phyloP scores from a whole-genome alignment of 176 grass and related monocot species.

The Thinopyrum elongatum region DNA sequence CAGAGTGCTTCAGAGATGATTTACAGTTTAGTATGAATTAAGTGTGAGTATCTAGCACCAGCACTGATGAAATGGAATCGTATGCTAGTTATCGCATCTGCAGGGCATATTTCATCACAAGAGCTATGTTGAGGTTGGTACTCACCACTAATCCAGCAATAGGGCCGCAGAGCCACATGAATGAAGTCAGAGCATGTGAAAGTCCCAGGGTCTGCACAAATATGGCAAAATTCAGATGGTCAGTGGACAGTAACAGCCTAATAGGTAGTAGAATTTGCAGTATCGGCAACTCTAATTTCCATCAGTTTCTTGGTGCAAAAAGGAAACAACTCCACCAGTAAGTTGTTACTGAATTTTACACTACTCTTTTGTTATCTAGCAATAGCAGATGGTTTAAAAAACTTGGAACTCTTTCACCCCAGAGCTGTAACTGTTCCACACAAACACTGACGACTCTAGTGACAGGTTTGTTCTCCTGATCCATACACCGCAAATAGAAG shows the following conservation, averaged over 20 bases:
- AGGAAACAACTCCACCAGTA: not conserved
- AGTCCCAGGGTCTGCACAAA: slow-evolving; percentile 74
- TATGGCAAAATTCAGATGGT: slow-evolving; percentile 24
- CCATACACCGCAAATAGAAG: not conserved
- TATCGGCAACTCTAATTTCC: not conserved
- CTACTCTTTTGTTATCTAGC: not conserved
- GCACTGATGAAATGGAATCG: too few relatives aligned
- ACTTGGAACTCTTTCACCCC: not conserved
- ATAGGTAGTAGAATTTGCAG: not conserved
- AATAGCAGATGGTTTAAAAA: not conserved
- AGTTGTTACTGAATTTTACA: not conserved
- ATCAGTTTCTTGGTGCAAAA: not conserved
- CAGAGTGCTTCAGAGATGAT: not conserved
- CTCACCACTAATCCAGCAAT: slow-evolving; percentile 89
- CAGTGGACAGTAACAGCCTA: not conserved
- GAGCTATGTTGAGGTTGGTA: not conserved
- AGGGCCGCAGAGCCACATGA: slow-evolving; percentile 96
- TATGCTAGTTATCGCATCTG: too few relatives aligned
- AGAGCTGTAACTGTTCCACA: not conserved
- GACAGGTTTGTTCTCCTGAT: not conserved
- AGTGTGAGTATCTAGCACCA: too few relatives aligned
- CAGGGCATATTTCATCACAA: too few relatives aligned
- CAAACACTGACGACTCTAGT: not conserved
- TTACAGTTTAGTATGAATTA: not conserved
- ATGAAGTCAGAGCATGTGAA: slow-evolving; percentile 78